These are phyloP conservation scores for Entophlyctis helioformis DNA, from an alignment of 192 early-diverging fungal genomes.

Conservation along the genomic window DNA sequence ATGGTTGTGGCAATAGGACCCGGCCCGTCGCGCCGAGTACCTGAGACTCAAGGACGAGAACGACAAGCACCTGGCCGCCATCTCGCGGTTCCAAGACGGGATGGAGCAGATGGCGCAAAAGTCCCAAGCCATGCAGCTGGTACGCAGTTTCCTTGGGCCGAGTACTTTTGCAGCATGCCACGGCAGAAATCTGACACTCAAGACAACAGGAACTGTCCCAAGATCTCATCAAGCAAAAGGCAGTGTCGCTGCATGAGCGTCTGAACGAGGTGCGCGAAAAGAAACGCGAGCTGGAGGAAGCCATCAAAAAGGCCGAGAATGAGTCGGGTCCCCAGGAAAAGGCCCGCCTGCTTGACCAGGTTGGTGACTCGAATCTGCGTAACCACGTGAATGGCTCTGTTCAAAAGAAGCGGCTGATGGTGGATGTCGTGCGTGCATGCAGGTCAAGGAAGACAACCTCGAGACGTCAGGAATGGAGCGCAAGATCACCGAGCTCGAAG, in stretches of 20 bases:
- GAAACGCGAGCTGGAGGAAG: conserved; percentile 30
- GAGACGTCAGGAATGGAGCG: conserved; percentile 52
- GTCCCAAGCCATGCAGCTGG: conserved; percentile 11
- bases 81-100: conserved; percentile 18
- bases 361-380: not conserved
- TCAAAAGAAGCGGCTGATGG: too few relatives aligned
- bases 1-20: not conserved
- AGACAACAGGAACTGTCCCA: conserved; percentile 21
- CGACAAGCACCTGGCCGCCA: conserved; percentile 14
- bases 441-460: conserved; percentile 49
- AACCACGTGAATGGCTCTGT: too few relatives aligned
- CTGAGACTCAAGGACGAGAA: conserved; percentile 27
- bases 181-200: too few relatives aligned
- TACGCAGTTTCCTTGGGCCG: too few relatives aligned
- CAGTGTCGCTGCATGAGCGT: conserved; percentile 27
- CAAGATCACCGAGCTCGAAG: conserved; percentile 35
- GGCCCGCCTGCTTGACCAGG: conserved; percentile 32
- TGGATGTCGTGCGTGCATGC: not conserved
- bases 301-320: conserved; percentile 18
- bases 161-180: too few relatives aligned
- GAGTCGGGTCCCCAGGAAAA: conserved; percentile 36
- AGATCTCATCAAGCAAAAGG: conserved; percentile 24
- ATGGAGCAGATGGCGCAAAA: conserved; percentile 22
- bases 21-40: conserved; percentile 13
- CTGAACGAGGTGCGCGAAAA: conserved; percentile 17